phyloP scores from a whole-genome alignment of 305 asterid species.

The Fraxinus floribunda region DNA sequence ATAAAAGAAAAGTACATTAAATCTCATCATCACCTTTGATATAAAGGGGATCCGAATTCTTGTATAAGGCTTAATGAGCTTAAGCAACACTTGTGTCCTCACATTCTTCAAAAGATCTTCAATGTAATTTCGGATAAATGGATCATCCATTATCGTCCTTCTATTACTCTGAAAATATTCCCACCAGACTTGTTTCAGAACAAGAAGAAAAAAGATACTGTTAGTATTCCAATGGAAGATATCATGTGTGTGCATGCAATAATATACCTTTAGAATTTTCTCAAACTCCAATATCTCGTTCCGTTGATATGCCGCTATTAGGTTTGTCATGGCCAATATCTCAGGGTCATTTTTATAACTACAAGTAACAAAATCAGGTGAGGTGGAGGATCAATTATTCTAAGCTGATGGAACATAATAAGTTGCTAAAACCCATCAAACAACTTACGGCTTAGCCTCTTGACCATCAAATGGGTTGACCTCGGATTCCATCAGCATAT shows the following conservation, averaged over 20 bases:
- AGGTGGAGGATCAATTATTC: conserved; percentile 9
- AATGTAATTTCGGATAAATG: conserved; percentile 85
- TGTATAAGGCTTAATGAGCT: conserved; percentile 94
- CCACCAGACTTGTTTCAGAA: conserved; percentile 18
- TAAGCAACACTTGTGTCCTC: conserved; percentile 92
- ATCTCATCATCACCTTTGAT: conserved; percentile 61
- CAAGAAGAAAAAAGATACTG: conserved; percentile 8
- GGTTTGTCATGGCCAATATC: conserved; percentile 95
- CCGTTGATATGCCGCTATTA: conserved; percentile 92
- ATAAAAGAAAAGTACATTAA: conserved; percentile 4
- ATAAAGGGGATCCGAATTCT: conserved; percentile 91
- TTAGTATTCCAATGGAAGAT: conserved; percentile 14
- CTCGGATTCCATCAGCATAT: conserved; percentile 97
- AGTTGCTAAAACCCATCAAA: conserved; percentile 16
- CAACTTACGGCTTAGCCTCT: conserved; percentile 96
- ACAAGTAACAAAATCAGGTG: conserved; percentile 26
- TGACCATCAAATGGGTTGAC: conserved; percentile 99
- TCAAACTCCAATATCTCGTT: conserved; percentile 95
- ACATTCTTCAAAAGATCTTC: conserved; percentile 97
- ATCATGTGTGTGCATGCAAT: conserved; percentile 14
- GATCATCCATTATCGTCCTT: conserved; percentile 97
- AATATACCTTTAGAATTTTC: conserved; percentile 81
- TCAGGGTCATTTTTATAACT: conserved; percentile 97
- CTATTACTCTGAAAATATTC: conserved; percentile 73
- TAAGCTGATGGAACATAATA: background rate